A percentile compares a stretch with the other conserved stretches of the same genome.
phyloP scores from a whole-genome alignment of 306 rosid genomes.

The Purshia tridentata region DNA sequence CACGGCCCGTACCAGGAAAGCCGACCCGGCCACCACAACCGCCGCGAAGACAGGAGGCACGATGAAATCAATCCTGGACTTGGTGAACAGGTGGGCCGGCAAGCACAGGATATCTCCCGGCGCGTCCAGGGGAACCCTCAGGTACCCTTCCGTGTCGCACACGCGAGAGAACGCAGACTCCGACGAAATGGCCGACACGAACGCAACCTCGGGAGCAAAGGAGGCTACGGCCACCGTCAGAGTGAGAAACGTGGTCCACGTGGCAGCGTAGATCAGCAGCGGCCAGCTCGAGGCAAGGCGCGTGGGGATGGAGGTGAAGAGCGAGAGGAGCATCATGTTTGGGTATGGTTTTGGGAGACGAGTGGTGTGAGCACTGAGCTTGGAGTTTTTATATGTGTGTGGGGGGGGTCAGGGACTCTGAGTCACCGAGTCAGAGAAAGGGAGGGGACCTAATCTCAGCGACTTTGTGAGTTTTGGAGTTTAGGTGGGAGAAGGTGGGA shows the following conservation, averaged over 20 bases:
- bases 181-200: slow-evolving; percentile 61
- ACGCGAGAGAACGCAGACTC: slow-evolving; percentile 46
- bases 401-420: not conserved
- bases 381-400: not conserved
- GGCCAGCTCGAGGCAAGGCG: slow-evolving; percentile 50
- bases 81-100: slow-evolving; percentile 47
- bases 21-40: slow-evolving; percentile 55
- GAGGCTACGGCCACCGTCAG: slow-evolving; percentile 70
- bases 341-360: not conserved
- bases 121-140: slow-evolving; percentile 67
- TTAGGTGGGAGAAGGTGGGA: slow-evolving; percentile 22
- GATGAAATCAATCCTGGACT: slow-evolving; percentile 49
- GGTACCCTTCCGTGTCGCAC: slow-evolving; percentile 36
- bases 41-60: slow-evolving; percentile 75
- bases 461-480: slow-evolving; percentile 19
- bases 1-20: slow-evolving; percentile 48
- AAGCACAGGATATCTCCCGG: slow-evolving; percentile 68
- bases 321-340: slow-evolving; percentile 43
- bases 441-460: slow-evolving; percentile 19
- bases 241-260: slow-evolving; percentile 57
- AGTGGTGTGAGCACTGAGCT: not conserved
- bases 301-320: slow-evolving; percentile 37
- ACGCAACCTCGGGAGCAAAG: slow-evolving; percentile 69
- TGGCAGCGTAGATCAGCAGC: slow-evolving; percentile 53
- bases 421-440: not conserved